Base-by-base conservation (phyloP, 331 rosid genomes). In the Rhamnella rubrinervis region DNA sequence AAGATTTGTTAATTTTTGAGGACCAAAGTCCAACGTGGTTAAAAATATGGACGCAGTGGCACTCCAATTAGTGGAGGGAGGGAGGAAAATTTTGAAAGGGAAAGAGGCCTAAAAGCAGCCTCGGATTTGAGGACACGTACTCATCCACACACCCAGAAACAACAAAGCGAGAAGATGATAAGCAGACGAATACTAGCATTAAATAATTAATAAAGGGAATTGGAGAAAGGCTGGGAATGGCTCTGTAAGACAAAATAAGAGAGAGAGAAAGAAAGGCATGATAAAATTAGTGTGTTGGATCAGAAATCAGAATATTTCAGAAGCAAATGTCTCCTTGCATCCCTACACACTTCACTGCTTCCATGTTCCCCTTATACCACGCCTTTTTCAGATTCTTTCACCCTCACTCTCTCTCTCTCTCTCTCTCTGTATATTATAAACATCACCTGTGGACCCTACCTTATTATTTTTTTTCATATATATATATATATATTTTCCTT, bases 291-390 rank as follows among this genome's bases (percentile, higher is more conserved):
- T 44, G 14, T 44, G 49, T 9, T 9, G 4, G 4, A 11, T 44
- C 15, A 9, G 49, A 11, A 10, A 44, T 44, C 47, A 84, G 72
- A 39, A 72, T 26, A 72, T 21, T 50, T 67, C 74, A 77, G 84
- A 68, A 40, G 44, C 66, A 18, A 55, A 14, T 85, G 89, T 85
- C 77, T 67, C 85, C 89, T 74, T 49, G 11, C 57, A 73, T 46
- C 75, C 85, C 79, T 61, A 76, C 86, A 85, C 15, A 0, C 55
- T 18, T 16, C 47, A 26, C 89, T 73, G 81, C 72, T 52, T 46
- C 72, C 40, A 81, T 85, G 76, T 73, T 73, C 80, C 82, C 84
- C 65, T 81, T 76, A 63, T 62, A 55, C 82, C 89, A 81, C 82
- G 86, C 84, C 77, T 7, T 53, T 26, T 28, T 58, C 46, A 9